Conservation (phyloP, 208 protist species). For the Wallacemonas sp. region DNA sequence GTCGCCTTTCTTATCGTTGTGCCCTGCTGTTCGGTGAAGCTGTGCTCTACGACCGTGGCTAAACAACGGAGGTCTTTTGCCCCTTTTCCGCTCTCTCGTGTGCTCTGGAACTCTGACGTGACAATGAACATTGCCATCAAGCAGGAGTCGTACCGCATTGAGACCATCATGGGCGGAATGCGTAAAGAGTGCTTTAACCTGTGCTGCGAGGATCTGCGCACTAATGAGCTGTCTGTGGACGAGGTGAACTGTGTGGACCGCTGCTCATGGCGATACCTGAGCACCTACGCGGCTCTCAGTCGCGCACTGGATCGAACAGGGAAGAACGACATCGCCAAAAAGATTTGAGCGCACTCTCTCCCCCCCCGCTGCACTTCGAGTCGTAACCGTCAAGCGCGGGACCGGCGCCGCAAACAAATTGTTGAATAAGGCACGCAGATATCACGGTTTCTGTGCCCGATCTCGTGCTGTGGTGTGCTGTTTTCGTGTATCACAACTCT, state of each 20-base stretch:
- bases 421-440: too few relatives aligned
- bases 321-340: constrained; percentile 15
- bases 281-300: constrained; percentile 66
- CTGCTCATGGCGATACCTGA: constrained; percentile 79
- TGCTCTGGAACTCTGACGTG: too few relatives aligned
- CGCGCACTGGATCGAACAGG: constrained; percentile 44
- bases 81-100: neutral
- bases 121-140: constrained; percentile 81
- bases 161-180: constrained; percentile 78
- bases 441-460: too few relatives aligned
- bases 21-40: neutral
- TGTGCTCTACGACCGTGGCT: neutral
- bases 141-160: constrained; percentile 86
- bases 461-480: too few relatives aligned
- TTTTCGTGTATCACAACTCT: too few relatives aligned
- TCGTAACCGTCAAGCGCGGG: too few relatives aligned
- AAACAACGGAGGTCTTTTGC: constrained; percentile 11
- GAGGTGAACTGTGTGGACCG: constrained; percentile 86
- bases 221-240: constrained; percentile 60
- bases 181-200: constrained; percentile 82
- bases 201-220: constrained; percentile 71
- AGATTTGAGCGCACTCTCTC: neutral
- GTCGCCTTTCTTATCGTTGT: too few relatives aligned
- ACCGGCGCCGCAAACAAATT: too few relatives aligned
- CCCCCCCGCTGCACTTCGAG: neutral